A percentile compares a stretch with the other conserved stretches of the same genome.
These are phyloP conservation scores for Lycium ferocissimum DNA, from an alignment of 257 asterid species.

Conservation along the genomic window DNA sequence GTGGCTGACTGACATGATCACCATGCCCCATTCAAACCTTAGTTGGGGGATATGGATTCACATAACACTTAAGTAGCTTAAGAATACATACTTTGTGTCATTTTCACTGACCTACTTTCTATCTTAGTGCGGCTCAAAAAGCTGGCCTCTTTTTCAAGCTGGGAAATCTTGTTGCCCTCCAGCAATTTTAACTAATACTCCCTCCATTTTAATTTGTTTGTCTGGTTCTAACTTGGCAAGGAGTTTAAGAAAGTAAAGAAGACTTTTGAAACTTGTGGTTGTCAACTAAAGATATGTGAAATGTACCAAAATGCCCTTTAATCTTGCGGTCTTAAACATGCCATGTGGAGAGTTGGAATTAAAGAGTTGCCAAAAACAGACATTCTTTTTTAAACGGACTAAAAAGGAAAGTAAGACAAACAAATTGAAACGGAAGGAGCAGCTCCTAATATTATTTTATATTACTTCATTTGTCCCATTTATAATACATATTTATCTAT, in stretches of 20 bases:
- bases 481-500: neutral
- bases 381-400: too few relatives aligned
- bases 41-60: neutral
- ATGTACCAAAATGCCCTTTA: too few relatives aligned
- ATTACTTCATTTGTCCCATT: neutral
- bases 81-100: neutral
- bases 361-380: too few relatives aligned
- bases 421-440: too few relatives aligned
- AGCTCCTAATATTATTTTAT: neutral
- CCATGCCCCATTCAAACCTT: neutral
- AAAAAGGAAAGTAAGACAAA: too few relatives aligned
- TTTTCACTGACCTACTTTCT: neutral
- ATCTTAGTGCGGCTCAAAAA: neutral
- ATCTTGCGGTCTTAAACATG: too few relatives aligned
- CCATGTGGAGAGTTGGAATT: too few relatives aligned
- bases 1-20: neutral
- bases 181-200: neutral
- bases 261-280: too few relatives aligned
- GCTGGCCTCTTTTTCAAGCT: neutral
- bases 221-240: too few relatives aligned
- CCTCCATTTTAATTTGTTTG: too few relatives aligned
- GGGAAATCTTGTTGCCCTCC: neutral
- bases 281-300: too few relatives aligned
- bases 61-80: neutral
- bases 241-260: too few relatives aligned